Evolutionary conservation across 495 filamentous ascomycete species (phyloP).

Genomic region (Xylaria telfairii): DNA sequence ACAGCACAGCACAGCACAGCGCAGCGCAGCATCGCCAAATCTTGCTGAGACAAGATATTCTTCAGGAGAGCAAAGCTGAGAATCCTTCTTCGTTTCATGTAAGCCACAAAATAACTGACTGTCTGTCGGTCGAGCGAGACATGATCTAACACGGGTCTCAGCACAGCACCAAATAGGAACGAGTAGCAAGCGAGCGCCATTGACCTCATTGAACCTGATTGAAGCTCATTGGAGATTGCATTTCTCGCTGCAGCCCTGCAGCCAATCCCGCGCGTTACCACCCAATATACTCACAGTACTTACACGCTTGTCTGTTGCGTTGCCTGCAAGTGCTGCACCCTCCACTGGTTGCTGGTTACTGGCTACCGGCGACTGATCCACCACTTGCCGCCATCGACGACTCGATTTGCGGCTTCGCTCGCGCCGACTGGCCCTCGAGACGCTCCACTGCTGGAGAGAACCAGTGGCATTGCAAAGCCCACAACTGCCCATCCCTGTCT

Average conservation of each 20-base stretch:
- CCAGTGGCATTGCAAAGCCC: conserved; percentile 5
- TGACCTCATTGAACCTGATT: too few relatives aligned
- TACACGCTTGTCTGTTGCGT: not conserved
- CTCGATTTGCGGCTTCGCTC: conserved; percentile 7
- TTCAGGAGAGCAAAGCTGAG: conserved; percentile 10
- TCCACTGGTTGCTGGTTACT: not conserved
- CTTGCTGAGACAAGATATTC: not conserved
- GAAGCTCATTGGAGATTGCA: conserved; percentile 8
- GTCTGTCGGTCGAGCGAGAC: not conserved
- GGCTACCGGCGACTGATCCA: conserved; percentile 3
- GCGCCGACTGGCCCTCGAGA: conserved; percentile 23
- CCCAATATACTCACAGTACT: conserved; percentile 12
- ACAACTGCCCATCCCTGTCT: conserved; percentile 3
- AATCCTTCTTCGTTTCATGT: conserved; percentile 19
- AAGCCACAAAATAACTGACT: conserved; percentile 5
- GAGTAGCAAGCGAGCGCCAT: not conserved
- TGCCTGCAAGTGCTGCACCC: not conserved
- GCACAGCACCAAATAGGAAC: not conserved
- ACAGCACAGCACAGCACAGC: too few relatives aligned
- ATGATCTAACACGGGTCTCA: conserved; percentile 5
- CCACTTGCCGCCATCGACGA: conserved; percentile 23
- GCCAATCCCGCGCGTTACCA: conserved; percentile 23
- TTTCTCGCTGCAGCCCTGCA: conserved; percentile 1
- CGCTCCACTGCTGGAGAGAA: conserved; percentile 17
- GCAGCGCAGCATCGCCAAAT: not conserved